A percentile compares a stretch with the other conserved stretches of the same genome.
Evolutionary conservation across 2,329 filamentous ascomycete genomes (phyloP).

Genomic region (Calonectria naviculata): DNA sequence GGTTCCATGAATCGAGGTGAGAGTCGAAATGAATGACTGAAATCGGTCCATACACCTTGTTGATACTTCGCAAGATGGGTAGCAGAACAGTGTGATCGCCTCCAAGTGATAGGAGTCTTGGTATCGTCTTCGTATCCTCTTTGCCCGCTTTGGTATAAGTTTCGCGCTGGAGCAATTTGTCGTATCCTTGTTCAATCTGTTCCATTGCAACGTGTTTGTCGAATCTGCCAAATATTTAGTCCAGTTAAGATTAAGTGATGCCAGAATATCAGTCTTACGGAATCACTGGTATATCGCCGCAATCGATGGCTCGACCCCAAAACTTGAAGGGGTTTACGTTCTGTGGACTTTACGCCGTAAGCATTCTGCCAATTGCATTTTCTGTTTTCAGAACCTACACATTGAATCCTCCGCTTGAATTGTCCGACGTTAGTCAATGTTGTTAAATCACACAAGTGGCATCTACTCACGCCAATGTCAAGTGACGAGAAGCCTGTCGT

Average conservation of each 20-base stretch:
- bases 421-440: background rate
- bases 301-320: background rate
- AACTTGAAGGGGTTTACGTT: background rate
- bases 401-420: constrained; percentile 68
- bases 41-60: background rate
- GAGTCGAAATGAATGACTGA: background rate
- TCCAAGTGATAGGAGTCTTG: background rate
- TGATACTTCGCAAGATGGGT: background rate
- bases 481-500: constrained; percentile 65
- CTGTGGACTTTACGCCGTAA: background rate
- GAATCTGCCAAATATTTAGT: background rate
- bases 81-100: constrained; percentile 69
- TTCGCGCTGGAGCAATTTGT: background rate
- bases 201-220: background rate
- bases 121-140: constrained; percentile 10
- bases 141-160: background rate
- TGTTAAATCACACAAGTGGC: background rate
- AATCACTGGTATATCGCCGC: background rate
- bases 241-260: background rate
- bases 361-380: too few species aligned
- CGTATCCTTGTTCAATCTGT: background rate
- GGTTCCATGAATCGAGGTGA: background rate
- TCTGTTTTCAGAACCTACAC: too few species aligned
- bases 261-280: background rate
- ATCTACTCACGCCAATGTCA: background rate